Evolutionary conservation across 108 stramenopile species (phyloP), one percentile per base, ranked within the genome.

Genomic region (Aurantiochytrium sp.): DNA sequence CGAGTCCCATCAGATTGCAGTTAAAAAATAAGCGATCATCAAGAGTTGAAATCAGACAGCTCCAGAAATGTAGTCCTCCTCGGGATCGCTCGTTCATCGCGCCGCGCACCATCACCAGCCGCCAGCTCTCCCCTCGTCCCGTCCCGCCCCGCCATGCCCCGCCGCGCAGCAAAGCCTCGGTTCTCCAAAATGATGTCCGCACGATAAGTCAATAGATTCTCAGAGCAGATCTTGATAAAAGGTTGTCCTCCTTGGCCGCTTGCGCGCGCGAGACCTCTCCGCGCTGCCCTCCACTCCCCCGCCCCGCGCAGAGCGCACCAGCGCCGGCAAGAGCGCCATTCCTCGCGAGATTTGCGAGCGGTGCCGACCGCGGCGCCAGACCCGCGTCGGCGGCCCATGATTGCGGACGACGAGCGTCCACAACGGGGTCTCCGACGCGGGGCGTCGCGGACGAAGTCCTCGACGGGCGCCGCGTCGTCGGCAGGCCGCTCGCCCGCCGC

Each of bases 21-120:
- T 81, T 81, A 81, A 81, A 81, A 81, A 81, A 81, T 48, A 81
- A 48, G 45, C 73, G 27, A 48, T 81, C 73, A 81, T 48, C 42
- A 81, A 48, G 21, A 81, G 73, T 81, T 81, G 73, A 81, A 81
- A 81, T 81, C 73, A 81, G 73, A 81, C 73, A 81, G 73, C 73
- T 81, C 73, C 73, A 81, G 45, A 48, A 81, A 48, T 81, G 73
- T 81, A 30, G 30, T 81, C 73, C 73, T 81, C 73, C 42, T 81
- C 30, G 73, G 73, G 73, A 30, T n/a, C 21, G 17, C n/a, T n/a
- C n/a, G n/a, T n/a, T n/a, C n/a, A n/a, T n/a, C n/a, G n/a, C n/a
- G n/a, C n/a, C n/a, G n/a, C n/a, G n/a, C n/a, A n/a, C n/a, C n/a
- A n/a, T n/a, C n/a, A n/a, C n/a, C n/a, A n/a, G n/a, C n/a, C n/a